Evolutionary conservation across 345 rosid species (phyloP).

Genomic region (Hevea brasiliensis): DNA sequence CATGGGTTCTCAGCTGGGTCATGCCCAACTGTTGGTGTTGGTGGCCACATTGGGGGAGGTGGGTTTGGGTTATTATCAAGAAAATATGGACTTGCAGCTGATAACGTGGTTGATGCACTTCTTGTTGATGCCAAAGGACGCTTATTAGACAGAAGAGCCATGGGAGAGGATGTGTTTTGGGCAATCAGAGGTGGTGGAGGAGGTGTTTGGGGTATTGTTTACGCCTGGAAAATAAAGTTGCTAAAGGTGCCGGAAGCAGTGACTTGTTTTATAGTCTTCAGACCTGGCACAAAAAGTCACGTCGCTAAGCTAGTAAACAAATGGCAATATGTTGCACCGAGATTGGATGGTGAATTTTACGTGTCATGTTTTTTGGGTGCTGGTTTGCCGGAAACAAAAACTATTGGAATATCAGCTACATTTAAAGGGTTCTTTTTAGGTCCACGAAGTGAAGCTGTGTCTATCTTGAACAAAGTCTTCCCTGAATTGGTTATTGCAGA

Average conservation of each 20-base stretch:
- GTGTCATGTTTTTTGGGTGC: conserved; percentile 30
- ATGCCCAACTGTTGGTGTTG: conserved; percentile 35
- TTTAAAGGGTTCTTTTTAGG: conserved; percentile 33
- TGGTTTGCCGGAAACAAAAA: conserved; percentile 20
- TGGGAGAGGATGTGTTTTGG: conserved; percentile 38
- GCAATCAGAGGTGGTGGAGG: conserved; percentile 36
- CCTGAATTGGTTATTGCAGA: conserved; percentile 22
- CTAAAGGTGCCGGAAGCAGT: conserved; percentile 17
- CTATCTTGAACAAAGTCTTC: conserved; percentile 6
- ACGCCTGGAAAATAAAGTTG: conserved; percentile 30
- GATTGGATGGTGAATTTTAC: conserved; percentile 15
- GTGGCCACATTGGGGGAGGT: conserved; percentile 31
- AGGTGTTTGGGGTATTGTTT: conserved; percentile 26
- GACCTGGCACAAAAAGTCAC: conserved; percentile 17
- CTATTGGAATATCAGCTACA: conserved; percentile 22
- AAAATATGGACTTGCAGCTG: conserved; percentile 30
- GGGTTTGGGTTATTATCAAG: conserved; percentile 30
- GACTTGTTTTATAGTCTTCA: conserved; percentile 19
- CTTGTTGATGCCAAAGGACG: conserved; percentile 24
- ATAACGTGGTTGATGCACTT: conserved; percentile 29
- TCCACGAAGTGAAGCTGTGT: conserved; percentile 9
- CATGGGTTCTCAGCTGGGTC: conserved; percentile 34
- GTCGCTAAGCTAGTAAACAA: conserved; percentile 21
- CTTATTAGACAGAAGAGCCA: conserved; percentile 16
- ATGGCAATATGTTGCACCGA: conserved; percentile 32